Evolutionary conservation across 2,329 filamentous ascomycete species (phyloP).

Genomic region (Trichoderma sp.): DNA sequence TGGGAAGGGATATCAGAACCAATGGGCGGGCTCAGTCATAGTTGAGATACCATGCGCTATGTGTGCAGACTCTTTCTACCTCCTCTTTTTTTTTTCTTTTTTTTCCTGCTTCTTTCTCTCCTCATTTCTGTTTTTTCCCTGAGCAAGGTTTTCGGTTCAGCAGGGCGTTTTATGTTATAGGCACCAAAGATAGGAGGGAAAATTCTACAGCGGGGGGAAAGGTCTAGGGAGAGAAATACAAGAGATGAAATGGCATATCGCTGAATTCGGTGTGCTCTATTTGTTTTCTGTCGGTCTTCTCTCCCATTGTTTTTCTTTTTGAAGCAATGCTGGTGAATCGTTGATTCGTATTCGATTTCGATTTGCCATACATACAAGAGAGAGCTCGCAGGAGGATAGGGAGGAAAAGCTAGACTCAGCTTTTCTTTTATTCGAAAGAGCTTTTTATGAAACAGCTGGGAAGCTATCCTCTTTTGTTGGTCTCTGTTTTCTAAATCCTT

Average conservation of each 20-base stretch:
- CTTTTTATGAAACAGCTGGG: not conserved
- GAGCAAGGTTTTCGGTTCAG: conserved; percentile 20
- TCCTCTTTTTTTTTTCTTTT: conserved; percentile 30
- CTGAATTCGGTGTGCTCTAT: not conserved
- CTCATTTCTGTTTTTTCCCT: not conserved
- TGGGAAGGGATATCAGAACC: conserved; percentile 21
- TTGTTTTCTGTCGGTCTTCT: not conserved
- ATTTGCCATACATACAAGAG: not conserved
- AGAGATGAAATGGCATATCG: not conserved
- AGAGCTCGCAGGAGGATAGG: not conserved
- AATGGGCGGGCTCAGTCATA: conserved; percentile 7
- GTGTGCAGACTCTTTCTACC: conserved; percentile 24
- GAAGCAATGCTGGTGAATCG: not conserved
- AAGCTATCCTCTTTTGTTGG: not conserved
- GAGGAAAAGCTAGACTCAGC: not conserved
- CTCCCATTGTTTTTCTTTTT: not conserved
- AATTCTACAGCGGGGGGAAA: not conserved
- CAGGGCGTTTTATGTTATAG: conserved; percentile 21
- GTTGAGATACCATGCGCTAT: conserved; percentile 33
- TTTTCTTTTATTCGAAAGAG: not conserved
- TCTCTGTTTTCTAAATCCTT: not conserved
- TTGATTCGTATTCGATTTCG: not conserved
- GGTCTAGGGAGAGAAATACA: not conserved
- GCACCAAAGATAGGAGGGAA: not conserved
- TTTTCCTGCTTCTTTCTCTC: conserved; percentile 20